These are phyloP conservation scores for Volvox carteri DNA, from an alignment of 163 green algal genomes.

Conservation along the genomic window DNA sequence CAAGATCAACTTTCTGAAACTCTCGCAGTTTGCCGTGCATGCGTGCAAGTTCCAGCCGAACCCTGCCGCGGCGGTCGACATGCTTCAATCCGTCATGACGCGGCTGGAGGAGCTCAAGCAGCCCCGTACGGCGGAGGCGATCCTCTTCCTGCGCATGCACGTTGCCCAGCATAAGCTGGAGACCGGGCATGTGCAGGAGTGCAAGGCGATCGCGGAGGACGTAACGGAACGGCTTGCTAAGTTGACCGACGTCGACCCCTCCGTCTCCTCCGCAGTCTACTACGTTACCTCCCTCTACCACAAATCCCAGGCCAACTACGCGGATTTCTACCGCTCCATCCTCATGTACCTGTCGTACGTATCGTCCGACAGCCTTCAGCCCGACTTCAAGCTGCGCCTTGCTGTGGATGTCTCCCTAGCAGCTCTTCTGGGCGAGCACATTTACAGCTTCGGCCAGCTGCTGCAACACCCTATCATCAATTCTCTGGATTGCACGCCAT, in stretches of 20 bases:
- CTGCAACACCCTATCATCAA: constrained; percentile 96
- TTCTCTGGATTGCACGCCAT: constrained; percentile 70
- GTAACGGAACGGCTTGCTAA: constrained; percentile 85
- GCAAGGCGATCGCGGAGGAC: constrained; percentile 84
- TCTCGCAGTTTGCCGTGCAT: constrained; percentile 92
- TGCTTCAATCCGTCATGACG: constrained; percentile 80
- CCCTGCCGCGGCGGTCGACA: constrained; percentile 69
- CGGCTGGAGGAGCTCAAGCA: constrained; percentile 87
- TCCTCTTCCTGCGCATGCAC: constrained; percentile 95
- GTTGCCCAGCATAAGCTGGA: constrained; percentile 91
- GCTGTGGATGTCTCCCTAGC: constrained; percentile 96
- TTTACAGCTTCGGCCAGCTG: constrained; percentile 99
- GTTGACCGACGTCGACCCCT: constrained; percentile 89
- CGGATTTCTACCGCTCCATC: constrained; percentile 91
- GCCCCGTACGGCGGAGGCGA: constrained; percentile 77
- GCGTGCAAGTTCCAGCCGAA: constrained; percentile 81
- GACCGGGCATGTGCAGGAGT: constrained; percentile 74
- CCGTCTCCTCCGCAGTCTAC: constrained; percentile 90
- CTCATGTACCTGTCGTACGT: constrained; percentile 96
- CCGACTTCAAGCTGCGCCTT: constrained; percentile 83
- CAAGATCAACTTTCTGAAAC: constrained; percentile 96
- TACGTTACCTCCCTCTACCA: constrained; percentile 89
- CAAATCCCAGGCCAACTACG: constrained; percentile 90
- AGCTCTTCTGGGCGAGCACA: constrained; percentile 95
- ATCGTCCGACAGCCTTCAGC: constrained; percentile 83